Percentiles rank a stretch among this genome's conserved stretches.
Evolutionary conservation across 306 rosid genomes (phyloP).

Genomic region (Spatholobus suberectus): DNA sequence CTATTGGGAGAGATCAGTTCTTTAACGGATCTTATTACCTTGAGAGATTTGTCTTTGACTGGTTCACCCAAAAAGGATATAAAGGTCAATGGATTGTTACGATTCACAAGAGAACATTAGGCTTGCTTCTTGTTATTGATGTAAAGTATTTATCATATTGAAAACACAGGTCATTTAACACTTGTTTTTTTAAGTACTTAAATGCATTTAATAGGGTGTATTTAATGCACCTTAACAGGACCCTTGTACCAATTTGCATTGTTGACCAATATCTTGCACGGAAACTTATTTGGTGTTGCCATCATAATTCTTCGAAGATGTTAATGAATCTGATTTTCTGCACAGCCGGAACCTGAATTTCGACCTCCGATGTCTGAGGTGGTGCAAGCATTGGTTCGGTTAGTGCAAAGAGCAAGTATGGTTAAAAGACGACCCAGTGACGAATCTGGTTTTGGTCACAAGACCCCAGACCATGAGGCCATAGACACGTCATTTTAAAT

Average conservation of each 20-base stretch:
- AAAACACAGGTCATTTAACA: not conserved
- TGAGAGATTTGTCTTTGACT: too few relatives aligned
- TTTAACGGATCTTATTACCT: too few relatives aligned
- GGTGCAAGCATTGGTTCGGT: slow-evolving; percentile 90
- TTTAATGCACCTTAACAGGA: not conserved
- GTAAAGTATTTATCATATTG: not conserved
- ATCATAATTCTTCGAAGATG: not conserved
- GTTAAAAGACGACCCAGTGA: slow-evolving; percentile 90
- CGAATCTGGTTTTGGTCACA: slow-evolving; percentile 75
- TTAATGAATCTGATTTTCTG: not conserved
- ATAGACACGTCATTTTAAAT: slow-evolving; percentile 70
- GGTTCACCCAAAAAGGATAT: too few relatives aligned
- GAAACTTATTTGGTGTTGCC: not conserved
- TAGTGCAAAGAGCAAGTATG: slow-evolving; percentile 90
- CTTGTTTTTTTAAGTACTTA: not conserved
- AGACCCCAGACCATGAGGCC: slow-evolving; percentile 83
- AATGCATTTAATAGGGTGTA: not conserved
- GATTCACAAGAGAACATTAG: not conserved
- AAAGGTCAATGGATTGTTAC: not conserved
- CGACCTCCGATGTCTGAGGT: slow-evolving; percentile 99
- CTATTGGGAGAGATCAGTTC: too few relatives aligned
- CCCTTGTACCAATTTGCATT: not conserved
- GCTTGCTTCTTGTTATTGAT: not conserved
- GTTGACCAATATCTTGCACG: not conserved
- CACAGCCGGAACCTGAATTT: slow-evolving; percentile 90